Conservation (phyloP, 1,284 basidiomycete species). For the Cryptococcus sp. region DNA sequence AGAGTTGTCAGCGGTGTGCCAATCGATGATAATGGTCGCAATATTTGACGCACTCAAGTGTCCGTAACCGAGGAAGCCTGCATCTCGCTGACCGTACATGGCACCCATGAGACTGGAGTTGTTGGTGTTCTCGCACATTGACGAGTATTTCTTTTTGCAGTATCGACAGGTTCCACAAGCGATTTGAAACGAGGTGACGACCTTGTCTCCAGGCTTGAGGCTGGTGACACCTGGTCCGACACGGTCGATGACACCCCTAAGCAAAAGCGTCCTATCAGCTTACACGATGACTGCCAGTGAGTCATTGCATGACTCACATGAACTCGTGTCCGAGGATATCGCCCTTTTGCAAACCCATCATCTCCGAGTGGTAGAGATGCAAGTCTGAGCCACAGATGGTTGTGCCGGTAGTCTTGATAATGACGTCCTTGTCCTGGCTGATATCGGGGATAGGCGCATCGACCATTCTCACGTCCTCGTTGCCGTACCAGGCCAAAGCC, state of each 20-base stretch:
- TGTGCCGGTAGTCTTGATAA: slow-evolving; percentile 50
- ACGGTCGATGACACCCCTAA: slow-evolving; percentile 63
- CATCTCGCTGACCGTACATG: slow-evolving; percentile 69
- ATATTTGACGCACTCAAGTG: slow-evolving; percentile 26
- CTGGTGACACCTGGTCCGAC: slow-evolving; percentile 66
- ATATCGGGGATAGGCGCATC: slow-evolving; percentile 68
- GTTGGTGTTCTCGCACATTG: slow-evolving; percentile 72
- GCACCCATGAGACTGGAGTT: slow-evolving; percentile 61
- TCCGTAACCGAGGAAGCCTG: slow-evolving; percentile 66
- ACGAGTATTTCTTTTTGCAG: slow-evolving; percentile 70
- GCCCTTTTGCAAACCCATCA: slow-evolving; percentile 65
- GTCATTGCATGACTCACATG: slow-evolving; percentile 50
- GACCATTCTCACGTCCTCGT: slow-evolving; percentile 56
- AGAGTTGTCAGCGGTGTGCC: too few species aligned
- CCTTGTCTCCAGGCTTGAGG: slow-evolving; percentile 61
- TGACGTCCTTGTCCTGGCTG: slow-evolving; percentile 38
- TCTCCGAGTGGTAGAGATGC: slow-evolving; percentile 65
- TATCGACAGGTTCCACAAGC: slow-evolving; percentile 72
- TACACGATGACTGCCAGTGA: too few species aligned
- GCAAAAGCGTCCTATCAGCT: not conserved
- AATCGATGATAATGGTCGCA: too few species aligned
- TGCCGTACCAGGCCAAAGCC: slow-evolving; percentile 70
- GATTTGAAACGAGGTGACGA: slow-evolving; percentile 75
- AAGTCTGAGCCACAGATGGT: slow-evolving; percentile 63
- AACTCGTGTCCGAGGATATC: slow-evolving; percentile 79